A percentile compares a stretch with the other conserved stretches of the same genome.
Evolutionary conservation across 805 yeast genomes (phyloP).

Genomic region (Starmerella vitae): DNA sequence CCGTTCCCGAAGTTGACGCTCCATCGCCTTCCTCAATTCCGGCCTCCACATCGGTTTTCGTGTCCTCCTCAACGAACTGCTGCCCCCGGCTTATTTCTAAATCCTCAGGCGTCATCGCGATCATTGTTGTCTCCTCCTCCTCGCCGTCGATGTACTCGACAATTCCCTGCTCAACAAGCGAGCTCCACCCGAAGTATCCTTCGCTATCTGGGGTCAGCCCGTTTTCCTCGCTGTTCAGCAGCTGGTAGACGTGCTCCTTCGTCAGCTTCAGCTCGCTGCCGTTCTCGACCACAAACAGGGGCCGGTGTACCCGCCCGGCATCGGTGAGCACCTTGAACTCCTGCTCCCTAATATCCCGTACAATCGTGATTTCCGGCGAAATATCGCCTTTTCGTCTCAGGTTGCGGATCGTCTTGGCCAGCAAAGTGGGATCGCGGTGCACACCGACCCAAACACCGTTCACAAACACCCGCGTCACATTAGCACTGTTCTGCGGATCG

Average conservation of each 20-base stretch:
- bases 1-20: too few relatives aligned
- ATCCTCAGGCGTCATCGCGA: constrained; percentile 98
- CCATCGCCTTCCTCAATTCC: constrained; percentile 4
- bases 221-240: constrained; percentile 41
- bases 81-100: constrained; percentile 47
- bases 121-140: constrained; percentile 96
- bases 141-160: constrained; percentile 97
- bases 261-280: constrained; percentile 70
- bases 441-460: constrained; percentile 99
- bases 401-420: constrained; percentile 79
- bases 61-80: not conserved
- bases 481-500: constrained; percentile 81
- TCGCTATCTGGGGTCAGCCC: constrained; percentile 39
- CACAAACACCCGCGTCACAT: constrained; percentile 86
- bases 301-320: constrained; percentile 97
- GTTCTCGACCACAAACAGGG: constrained; percentile 84
- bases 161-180: constrained; percentile 69
- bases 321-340: constrained; percentile 94
- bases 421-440: constrained; percentile 86
- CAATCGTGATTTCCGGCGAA: constrained; percentile 89
- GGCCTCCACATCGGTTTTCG: constrained; percentile 27
- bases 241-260: constrained; percentile 67
- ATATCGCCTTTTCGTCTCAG: constrained; percentile 92
- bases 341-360: constrained; percentile 91
- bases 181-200: constrained; percentile 62